Conservation (phyloP, 1,284 basidiomycete genomes). For the Microbotryum scabiosae region DNA sequence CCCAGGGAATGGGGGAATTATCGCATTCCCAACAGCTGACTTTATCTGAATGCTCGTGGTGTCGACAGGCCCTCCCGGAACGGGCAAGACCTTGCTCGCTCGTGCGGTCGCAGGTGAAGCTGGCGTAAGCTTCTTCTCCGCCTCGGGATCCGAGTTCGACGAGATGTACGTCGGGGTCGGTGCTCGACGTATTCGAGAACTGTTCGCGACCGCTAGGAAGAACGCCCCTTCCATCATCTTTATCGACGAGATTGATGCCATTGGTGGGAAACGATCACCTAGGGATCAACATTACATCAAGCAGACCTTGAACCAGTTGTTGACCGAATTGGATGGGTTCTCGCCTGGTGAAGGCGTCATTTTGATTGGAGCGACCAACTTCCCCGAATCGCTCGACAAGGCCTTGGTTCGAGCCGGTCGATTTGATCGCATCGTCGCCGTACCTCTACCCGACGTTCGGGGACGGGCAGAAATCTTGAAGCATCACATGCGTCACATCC, state of each 20-base stretch:
- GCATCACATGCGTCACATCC: conserved; percentile 78
- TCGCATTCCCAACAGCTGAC: too few relatives aligned
- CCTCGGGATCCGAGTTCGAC: conserved; percentile 81
- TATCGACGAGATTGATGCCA: conserved; percentile 86
- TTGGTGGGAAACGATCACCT: conserved; percentile 81
- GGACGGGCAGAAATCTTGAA: conserved; percentile 77
- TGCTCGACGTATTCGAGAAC: conserved; percentile 89
- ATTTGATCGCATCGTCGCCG: conserved; percentile 84
- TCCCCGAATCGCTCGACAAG: conserved; percentile 73
- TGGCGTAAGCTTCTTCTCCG: conserved; percentile 75
- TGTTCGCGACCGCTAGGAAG: conserved; percentile 90
- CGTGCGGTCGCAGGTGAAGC: conserved; percentile 95
- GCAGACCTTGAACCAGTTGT: conserved; percentile 79
- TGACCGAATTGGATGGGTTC: conserved; percentile 94
- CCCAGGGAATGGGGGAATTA: too few relatives aligned
- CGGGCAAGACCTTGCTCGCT: conserved; percentile 94
- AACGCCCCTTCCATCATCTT: conserved; percentile 92
- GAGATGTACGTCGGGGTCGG: conserved; percentile 94
- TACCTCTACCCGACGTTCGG: conserved; percentile 73
- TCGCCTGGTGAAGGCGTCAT: conserved; percentile 82
- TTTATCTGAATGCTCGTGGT: too few relatives aligned
- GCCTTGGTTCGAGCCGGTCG: conserved; percentile 87
- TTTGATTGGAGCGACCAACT: conserved; percentile 90
- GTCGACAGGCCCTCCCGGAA: conserved; percentile 50
- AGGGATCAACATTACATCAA: conserved; percentile 47